Base-by-base conservation (phyloP, 2,329 filamentous ascomycete species). In the Claviceps humidiphila region DNA sequence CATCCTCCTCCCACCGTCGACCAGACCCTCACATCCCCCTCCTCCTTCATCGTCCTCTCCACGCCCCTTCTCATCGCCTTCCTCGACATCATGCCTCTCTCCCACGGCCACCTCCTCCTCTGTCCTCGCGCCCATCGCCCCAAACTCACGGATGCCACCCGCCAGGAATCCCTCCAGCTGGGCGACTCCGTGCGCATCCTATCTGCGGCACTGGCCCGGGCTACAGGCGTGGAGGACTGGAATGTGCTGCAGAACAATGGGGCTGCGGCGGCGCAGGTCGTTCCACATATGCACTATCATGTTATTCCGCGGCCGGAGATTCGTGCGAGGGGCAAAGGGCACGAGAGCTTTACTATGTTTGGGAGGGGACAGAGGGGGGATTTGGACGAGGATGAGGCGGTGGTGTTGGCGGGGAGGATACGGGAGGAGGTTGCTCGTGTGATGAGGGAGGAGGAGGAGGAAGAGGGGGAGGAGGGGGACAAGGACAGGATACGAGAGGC, bases 231-330 rank as follows among this genome's bases (percentile, higher is more conserved):
- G 1, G 75, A 74, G 49, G 90, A 96, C 69, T 97, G 91, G 85
- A 98, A 98, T 67, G 82, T 97, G 34, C 88, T 97, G 52, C 91
- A 97, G 72, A 97, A 97, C 66, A 97, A 96, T 60, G 89, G 91
- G 16, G 83, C 83, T 3, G 81, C 89, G 37, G 91, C 91, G 2
- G 89, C 89, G 2, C 91, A 97, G 70, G 89, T 95, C 16, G 89
- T 97, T 2, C 85, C 86, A 22, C 91, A 97, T 67, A 84, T 94
- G 48, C 91, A 98, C 67, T 97, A 94, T 66, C 93, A 98, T 61
- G 78, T 97, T 50, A 94, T 98, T 38, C 91, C 91, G 0, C 73
- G 91, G 40, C 89, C 90, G 0, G 81, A 85, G 69, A 78, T 77
- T 53, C 73, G 71, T 58, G 77, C 71, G 47, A 76, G 72, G 57